Conservation (phyloP, 768 basidiomycete genomes). For the Trametes villosa region DNA sequence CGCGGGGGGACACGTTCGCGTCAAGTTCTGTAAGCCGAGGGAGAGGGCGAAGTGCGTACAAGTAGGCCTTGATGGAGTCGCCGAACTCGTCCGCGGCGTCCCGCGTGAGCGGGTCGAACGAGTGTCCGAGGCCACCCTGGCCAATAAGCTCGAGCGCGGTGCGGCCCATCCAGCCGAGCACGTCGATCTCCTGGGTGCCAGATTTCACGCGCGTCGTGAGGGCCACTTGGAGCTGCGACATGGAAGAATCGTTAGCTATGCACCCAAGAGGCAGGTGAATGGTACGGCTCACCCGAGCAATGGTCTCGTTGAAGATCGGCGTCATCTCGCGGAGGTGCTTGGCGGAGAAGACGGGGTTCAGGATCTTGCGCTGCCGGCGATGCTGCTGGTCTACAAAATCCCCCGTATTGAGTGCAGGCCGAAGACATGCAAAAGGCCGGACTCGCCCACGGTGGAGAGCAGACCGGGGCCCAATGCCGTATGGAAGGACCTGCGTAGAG, state of each 20-base stretch:
- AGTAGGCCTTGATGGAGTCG: constrained; percentile 26
- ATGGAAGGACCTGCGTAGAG: not conserved
- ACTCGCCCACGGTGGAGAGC: constrained; percentile 20
- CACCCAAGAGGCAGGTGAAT: not conserved
- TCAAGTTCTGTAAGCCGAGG: not conserved
- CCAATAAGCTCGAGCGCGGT: constrained; percentile 47
- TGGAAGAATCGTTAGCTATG: not conserved
- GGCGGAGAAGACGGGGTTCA: constrained; percentile 30
- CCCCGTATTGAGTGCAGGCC: not conserved
- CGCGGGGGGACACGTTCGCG: not conserved
- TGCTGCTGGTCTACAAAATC: constrained; percentile 15
- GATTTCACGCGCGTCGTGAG: constrained; percentile 7
- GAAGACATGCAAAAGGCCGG: not conserved
- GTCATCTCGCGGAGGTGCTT: constrained; percentile 28
- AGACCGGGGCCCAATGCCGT: constrained; percentile 22
- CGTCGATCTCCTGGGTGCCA: constrained; percentile 23
- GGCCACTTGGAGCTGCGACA: not conserved
- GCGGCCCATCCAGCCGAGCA: constrained; percentile 42
- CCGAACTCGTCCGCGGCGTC: constrained; percentile 27
- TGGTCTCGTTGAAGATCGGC: constrained; percentile 27
- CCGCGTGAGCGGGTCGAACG: constrained; percentile 40
- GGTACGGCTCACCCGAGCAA: constrained; percentile 11
- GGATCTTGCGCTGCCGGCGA: constrained; percentile 26
- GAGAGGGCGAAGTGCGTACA: constrained; percentile 28
- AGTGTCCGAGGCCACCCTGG: constrained; percentile 48